Conservation (phyloP, 1,284 basidiomycete genomes). For the Amylostereum areolatum region DNA sequence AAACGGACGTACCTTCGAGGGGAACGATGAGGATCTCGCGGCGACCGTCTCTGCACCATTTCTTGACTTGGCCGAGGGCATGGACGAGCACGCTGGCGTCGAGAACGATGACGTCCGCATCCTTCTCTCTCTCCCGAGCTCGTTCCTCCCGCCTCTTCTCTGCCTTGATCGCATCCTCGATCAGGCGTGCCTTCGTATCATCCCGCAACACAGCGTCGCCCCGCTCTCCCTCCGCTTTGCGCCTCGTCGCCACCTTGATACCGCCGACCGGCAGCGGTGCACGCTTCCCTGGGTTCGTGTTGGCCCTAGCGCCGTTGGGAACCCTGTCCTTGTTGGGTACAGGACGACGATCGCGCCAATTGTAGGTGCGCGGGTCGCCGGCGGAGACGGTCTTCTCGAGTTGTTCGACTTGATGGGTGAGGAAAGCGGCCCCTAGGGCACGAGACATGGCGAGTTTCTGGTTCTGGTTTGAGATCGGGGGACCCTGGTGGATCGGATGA, state of each 20-base stretch:
- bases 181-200: slow-evolving; percentile 7
- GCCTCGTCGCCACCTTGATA: neutral
- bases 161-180: slow-evolving; percentile 11
- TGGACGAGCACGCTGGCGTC: slow-evolving; percentile 87
- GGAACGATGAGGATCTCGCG: slow-evolving; percentile 76
- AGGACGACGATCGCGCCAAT: slow-evolving; percentile 30
- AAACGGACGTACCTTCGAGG: slow-evolving; percentile 67
- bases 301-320: slow-evolving; percentile 17
- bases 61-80: slow-evolving; percentile 75
- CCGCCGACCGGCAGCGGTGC: neutral
- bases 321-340: slow-evolving; percentile 1
- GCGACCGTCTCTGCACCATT: slow-evolving; percentile 70
- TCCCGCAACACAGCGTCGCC: neutral
- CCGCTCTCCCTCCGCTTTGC: slow-evolving; percentile 11
- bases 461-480: slow-evolving; percentile 5
- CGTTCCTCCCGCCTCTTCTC: slow-evolving; percentile 16
- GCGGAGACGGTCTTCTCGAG: slow-evolving; percentile 66
- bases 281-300: neutral
- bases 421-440: slow-evolving; percentile 76
- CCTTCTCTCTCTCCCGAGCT: slow-evolving; percentile 37
- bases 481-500: no score
- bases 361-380: slow-evolving; percentile 43
- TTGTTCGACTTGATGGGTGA: slow-evolving; percentile 78
- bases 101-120: slow-evolving; percentile 73
- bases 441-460: slow-evolving; percentile 74